Evolutionary conservation across 345 rosid genomes (phyloP), one percentile per base, ranked within the genome.

Genomic region (Turnera subulata): DNA sequence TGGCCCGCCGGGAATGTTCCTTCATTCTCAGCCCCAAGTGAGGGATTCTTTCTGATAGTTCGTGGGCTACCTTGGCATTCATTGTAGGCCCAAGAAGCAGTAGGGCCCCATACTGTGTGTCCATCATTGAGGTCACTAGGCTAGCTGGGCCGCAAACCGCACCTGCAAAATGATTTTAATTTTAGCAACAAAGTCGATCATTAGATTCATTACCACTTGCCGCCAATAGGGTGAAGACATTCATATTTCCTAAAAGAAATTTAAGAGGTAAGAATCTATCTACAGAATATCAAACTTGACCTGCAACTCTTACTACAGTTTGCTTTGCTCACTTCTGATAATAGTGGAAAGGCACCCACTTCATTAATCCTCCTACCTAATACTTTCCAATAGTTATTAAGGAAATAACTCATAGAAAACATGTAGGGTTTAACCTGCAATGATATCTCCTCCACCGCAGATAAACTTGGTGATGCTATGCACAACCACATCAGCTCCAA

Each of bases 401-500:
- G 48, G 21, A 6, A 6, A 0, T 17, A 45, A 12, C 35, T 29
- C 35, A 29, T 29, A 18, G 48, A 45, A 20, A 29, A 29, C 35
- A 29, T 29, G 35, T 29, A 29, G 8, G 35, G n/a, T 13, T 4
- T 13, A 58, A 86, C 99, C 99, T 77, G 97, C 99, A 23, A 93
- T 87, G 55, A 93, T 75, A 74, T 93, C 99, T 58, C 87, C 97
- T 64, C 88, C 99, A 17, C 99, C 97, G 56, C 99, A 89, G 11
- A 93, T 84, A 68, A 85, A 93, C 76, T 93, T 93, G 53, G 99
- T 80, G 70, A 87, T 81, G 65, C 99, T 93, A 40, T 93, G 99
- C 21, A 90, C 76, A 38, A 89, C 99, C 39, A 87, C 96, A 33
- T 89, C 97, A 3, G 99, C 99, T 19, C 99, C 99, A n/a, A 89